phyloP scores from a whole-genome alignment of 768 basidiomycete genomes.

The Mrakia blollopis region DNA sequence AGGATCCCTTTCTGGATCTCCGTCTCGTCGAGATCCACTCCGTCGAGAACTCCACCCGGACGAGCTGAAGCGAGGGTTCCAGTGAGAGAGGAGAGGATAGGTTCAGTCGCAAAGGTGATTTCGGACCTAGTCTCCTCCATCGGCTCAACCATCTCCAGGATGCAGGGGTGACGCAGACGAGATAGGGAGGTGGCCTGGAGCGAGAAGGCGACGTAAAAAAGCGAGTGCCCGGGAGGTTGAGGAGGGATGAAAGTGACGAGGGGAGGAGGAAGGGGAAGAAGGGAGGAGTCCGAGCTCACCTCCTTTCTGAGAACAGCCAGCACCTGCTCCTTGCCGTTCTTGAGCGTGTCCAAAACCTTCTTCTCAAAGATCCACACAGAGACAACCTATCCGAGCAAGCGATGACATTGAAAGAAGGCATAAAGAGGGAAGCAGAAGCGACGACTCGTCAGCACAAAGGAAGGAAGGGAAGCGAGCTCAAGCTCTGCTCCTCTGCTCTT shows the following conservation, averaged over 20 bases:
- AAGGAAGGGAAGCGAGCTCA: background rate
- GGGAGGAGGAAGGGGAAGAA: conserved; percentile 35
- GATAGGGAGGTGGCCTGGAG: conserved; percentile 75
- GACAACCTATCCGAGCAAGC: conserved; percentile 46
- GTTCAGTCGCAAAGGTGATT: conserved; percentile 89
- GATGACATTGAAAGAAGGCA: background rate
- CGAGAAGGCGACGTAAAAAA: too few species aligned
- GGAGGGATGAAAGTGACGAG: background rate
- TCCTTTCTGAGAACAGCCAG: conserved; percentile 85
- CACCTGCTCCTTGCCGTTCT: conserved; percentile 56
- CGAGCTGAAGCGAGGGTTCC: conserved; percentile 21
- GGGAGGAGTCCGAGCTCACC: conserved; percentile 45
- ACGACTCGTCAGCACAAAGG: background rate
- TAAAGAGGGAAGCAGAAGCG: background rate
- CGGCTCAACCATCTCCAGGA: conserved; percentile 97
- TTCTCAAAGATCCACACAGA: conserved; percentile 93
- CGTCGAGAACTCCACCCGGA: conserved; percentile 29
- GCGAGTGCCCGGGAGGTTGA: too few species aligned
- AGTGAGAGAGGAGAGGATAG: conserved; percentile 70
- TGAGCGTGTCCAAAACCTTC: conserved; percentile 57
- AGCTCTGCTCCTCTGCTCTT: background rate
- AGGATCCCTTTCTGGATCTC: conserved; percentile 97
- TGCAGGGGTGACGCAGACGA: conserved; percentile 82
- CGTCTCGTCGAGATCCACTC: conserved; percentile 84
- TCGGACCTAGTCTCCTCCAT: conserved; percentile 82